Base-by-base conservation (phyloP, 768 basidiomycete species). In the Mrakia frigida region DNA sequence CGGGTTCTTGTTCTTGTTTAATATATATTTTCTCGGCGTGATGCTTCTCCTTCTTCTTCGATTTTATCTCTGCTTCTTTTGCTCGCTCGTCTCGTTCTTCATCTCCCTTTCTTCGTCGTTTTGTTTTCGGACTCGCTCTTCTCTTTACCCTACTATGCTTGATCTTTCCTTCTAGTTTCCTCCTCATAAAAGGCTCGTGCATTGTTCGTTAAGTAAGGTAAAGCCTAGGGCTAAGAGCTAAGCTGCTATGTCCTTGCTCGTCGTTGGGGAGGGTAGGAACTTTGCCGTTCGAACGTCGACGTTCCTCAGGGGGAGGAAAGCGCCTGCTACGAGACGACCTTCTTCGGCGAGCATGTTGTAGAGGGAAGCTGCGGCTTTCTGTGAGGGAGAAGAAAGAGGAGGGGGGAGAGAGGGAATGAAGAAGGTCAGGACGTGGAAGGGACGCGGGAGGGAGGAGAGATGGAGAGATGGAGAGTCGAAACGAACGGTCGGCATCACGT, bases 321-420 rank as follows among this genome's bases (percentile, higher is more conserved):
- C 95, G 21, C 92, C 94, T 56, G 94, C 92, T 18, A 98, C 93
- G 35, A 91, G 89, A 72, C 96, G 86, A 10, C 96, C 96, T 84
- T 99, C 96, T 82, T 99, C 96, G 0, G 91, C 84, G 65, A 99
- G 86, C 33, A 99, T 82, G 83, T 99, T 98, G 83, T 94, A 99
- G 0, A 96, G 98, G 37, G 95, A 91, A 80, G 95, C 96, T 82
- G 95, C 97, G 81, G 46, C 46, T 50, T 50, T 50, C 92, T 86
- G 94, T 85, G 77, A 11, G 23, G 9, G 28, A 23, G 56, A 60
- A 70, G 41, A 68, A 21, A 13, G 21, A 65, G 31, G 16, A 37
- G 56, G 37, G 2, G 33, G 35, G 31, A 52, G 33, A 23, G n/a
- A 23, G 18, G 41, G 50, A 21, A n/a, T 0, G 25, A 10, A 13